Conservation (phyloP, 305 asterid species). For the Fraxinus floribunda region DNA sequence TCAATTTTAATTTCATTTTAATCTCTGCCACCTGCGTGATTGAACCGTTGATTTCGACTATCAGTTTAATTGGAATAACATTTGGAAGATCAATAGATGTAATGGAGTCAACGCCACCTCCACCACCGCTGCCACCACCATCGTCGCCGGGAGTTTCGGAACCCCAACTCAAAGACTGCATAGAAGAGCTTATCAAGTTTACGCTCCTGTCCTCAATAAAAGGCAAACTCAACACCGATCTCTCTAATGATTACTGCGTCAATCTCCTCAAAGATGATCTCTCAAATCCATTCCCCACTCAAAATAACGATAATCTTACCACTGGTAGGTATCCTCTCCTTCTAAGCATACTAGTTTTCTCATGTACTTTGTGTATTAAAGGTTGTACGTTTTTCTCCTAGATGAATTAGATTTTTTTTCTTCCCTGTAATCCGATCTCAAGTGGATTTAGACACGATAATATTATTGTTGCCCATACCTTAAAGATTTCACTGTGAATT, state of each 20-base stretch:
- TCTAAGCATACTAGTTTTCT: neutral
- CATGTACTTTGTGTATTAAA: neutral
- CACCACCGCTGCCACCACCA: conserved; percentile 20
- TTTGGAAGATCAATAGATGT: neutral
- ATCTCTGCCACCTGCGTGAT: too few relatives aligned
- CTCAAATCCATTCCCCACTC: conserved; percentile 17
- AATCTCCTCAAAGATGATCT: conserved; percentile 52
- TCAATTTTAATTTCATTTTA: too few relatives aligned
- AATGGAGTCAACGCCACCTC: neutral
- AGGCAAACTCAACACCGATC: conserved; percentile 48
- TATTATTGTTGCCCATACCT: neutral
- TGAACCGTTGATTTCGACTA: too few relatives aligned
- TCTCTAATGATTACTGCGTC: conserved; percentile 55
- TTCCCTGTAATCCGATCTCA: neutral
- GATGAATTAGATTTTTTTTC: neutral
- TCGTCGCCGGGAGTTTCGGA: conserved; percentile 45
- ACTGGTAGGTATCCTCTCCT: neutral
- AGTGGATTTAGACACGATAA: neutral
- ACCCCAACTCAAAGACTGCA: conserved; percentile 47
- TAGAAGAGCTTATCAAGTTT: conserved; percentile 54
- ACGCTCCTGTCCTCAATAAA: conserved; percentile 44
- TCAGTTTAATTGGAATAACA: too few relatives aligned
- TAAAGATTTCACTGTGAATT: neutral
- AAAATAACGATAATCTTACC: conserved; percentile 29
- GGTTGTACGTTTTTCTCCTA: neutral